Evolutionary conservation across 805 yeast genomes (phyloP).

Genomic region (Hanseniaspora jakobsenii): DNA sequence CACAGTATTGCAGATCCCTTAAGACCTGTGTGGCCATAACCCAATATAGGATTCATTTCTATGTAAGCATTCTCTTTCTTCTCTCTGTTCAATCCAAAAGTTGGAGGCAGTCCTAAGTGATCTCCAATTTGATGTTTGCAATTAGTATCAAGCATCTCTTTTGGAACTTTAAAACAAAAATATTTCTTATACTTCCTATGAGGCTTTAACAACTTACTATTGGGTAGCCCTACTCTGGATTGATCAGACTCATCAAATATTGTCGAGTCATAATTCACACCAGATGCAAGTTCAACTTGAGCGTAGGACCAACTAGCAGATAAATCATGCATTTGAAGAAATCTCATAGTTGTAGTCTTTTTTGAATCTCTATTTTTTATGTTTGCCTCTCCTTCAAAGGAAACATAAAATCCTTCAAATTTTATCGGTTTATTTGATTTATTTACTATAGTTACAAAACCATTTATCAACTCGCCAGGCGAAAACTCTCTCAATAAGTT

Average conservation of each 20-base stretch:
- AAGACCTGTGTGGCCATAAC: constrained; percentile 36
- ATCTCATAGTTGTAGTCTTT: constrained; percentile 25
- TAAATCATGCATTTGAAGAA: constrained; percentile 40
- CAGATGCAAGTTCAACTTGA: constrained; percentile 19
- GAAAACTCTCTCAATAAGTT: constrained; percentile 35
- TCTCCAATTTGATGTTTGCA: constrained; percentile 34
- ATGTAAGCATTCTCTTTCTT: no score
- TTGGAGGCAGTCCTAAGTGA: constrained; percentile 30
- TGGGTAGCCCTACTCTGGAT: constrained; percentile 32
- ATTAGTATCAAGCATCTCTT: constrained; percentile 37
- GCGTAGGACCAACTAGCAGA: constrained; percentile 40
- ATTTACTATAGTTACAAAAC: constrained; percentile 37
- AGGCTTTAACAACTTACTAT: constrained; percentile 36
- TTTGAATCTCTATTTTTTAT: constrained; percentile 17
- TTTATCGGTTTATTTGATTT: constrained; percentile 32
- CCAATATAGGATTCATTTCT: not conserved
- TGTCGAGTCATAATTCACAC: constrained; percentile 32
- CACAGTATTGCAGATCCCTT: constrained; percentile 44
- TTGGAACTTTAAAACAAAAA: constrained; percentile 46
- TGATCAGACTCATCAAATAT: constrained; percentile 26
- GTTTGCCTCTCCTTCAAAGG: constrained; percentile 41
- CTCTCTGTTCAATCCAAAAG: constrained; percentile 25
- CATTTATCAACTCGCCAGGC: constrained; percentile 45
- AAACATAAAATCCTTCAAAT: constrained; percentile 46
- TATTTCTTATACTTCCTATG: constrained; percentile 40